Evolutionary conservation across 139 green algal species (phyloP).

Genomic region (Zygnema circumcarinatum): DNA sequence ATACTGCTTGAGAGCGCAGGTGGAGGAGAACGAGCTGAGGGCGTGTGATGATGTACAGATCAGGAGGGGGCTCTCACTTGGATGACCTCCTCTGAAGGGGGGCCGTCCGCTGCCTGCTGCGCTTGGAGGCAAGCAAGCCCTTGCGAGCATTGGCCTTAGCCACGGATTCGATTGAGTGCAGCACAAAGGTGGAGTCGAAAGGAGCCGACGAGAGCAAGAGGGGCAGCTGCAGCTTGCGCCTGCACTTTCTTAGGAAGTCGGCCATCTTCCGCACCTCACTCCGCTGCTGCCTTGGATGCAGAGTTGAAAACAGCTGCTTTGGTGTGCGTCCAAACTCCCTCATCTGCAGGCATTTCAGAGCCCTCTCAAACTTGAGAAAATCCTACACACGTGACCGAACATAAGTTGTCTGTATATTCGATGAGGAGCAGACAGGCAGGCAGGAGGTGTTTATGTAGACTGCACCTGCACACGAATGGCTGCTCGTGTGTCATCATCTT

Average conservation of each 20-base stretch:
- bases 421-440: too few species aligned
- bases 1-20: background rate
- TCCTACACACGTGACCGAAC: background rate
- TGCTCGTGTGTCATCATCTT: conserved; percentile 9
- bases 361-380: background rate
- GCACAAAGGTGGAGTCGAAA: background rate
- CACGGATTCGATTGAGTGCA: background rate
- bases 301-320: conserved; percentile 80
- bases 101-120: background rate
- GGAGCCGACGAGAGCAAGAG: background rate
- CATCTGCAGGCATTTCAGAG: conserved; percentile 76
- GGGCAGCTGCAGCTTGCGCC: background rate
- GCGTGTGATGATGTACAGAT: background rate
- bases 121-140: background rate
- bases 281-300: conserved; percentile 67
- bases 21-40: background rate
- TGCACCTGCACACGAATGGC: conserved; percentile 50
- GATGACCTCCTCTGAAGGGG: background rate
- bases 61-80: background rate
- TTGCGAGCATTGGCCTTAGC: background rate
- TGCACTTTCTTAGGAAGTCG: background rate
- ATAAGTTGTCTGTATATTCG: too few species aligned
- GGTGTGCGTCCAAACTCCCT: conserved; percentile 91
- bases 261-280: conserved; percentile 22
- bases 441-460: too few species aligned